Evolutionary conservation across 305 asterid species (phyloP), one percentile per base, ranked within the genome.

Genomic region (Fraxinus nigra): DNA sequence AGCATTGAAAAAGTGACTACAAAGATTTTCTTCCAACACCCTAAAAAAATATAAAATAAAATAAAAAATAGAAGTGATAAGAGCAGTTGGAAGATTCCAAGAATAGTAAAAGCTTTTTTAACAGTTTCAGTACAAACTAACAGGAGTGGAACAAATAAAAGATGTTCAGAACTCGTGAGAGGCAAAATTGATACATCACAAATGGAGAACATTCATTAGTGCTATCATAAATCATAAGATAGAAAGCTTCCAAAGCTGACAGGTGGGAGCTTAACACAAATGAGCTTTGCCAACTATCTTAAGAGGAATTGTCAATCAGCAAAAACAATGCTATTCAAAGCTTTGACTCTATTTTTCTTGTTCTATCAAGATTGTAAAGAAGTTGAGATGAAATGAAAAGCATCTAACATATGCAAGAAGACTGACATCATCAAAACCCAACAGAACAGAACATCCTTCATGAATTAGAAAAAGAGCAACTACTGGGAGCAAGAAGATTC

Each of bases 21-120:
- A 28, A 74, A 48, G 26, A 7, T 59, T 59, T 59, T 43, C 82
- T 37, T 76, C 76, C 81, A 72, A 75, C 7, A 14, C 74, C n/a
- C 30, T 22, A 37, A 34, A 33, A 22, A 51, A 16, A 34, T 34
- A 34, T 33, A 4, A 33, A 33, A 33, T 3, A 1, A 8, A 5
- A 20, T 7, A 4, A 48, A 40, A 14, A 28, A 22, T 65, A 79
- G 75, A 80, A 20, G 48, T n/a, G 56, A 26, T 70, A 7, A 33
- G 40, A 79, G 32, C 63, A 75, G 5, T 7, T 76, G 63, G 56
- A 79, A 56, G 79, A 75, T 13, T 56, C 75, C 46, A 43, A 7
- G 59, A 72, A 24, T 11, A 3, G 16, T 9, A 65, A 24, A 38
- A 28, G 22, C 63, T 63, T 20, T 61, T 22, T 26, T 61, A 38